Evolutionary conservation across 352 stramenopile genomes (phyloP).

Genomic region (Phytopythium mirpurense): DNA sequence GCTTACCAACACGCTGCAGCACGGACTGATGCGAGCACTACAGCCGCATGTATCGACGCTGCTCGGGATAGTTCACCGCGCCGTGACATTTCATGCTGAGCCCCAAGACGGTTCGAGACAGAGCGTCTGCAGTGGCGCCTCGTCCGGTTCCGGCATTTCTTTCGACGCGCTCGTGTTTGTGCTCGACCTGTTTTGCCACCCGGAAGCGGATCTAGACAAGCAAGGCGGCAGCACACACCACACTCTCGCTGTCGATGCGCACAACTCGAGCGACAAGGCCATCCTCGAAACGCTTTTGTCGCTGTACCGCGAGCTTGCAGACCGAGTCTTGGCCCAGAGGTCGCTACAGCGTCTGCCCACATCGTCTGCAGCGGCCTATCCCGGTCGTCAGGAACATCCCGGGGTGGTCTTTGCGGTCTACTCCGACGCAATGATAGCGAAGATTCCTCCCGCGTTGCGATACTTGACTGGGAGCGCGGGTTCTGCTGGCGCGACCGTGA

Average conservation of each 20-base stretch:
- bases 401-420: constrained; percentile 40
- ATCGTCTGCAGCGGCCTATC: neutral
- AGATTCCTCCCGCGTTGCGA: constrained; percentile 30
- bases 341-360: neutral
- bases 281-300: constrained; percentile 23
- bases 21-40: constrained; percentile 32
- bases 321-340: constrained; percentile 11
- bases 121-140: neutral
- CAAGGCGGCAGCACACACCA: neutral
- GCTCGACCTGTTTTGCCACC: neutral
- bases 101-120: constrained; percentile 4
- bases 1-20: constrained; percentile 20
- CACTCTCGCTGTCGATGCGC: neutral
- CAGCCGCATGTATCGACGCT: constrained; percentile 17
- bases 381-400: neutral
- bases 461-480: constrained; percentile 22
- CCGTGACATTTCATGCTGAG: neutral
- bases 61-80: constrained; percentile 15
- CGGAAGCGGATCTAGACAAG: neutral
- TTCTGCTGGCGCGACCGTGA: constrained; percentile 21
- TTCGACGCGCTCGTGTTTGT: constrained; percentile 5
- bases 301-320: constrained; percentile 30
- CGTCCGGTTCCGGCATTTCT: neutral
- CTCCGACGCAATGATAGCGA: constrained; percentile 33
- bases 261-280: neutral